Base-by-base conservation (phyloP, 2,329 filamentous ascomycete genomes). In the Neoarthrinium moseri region DNA sequence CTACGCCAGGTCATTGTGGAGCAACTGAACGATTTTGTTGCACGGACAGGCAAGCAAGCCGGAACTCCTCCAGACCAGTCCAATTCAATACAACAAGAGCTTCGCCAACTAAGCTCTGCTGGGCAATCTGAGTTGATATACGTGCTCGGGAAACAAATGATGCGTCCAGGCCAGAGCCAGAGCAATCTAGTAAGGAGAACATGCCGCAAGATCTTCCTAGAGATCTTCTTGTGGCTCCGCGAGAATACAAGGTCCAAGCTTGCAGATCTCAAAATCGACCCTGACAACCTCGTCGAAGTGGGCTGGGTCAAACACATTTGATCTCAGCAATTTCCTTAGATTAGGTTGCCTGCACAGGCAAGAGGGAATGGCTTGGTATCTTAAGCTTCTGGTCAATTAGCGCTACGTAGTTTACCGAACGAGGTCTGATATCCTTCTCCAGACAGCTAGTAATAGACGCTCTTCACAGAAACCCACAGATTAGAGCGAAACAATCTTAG, bases 211-310 rank as follows among this genome's bases (percentile, higher is more conserved):
- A 41, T 71, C 1, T 46, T 78, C 11, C 57, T 86, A 10, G 66
- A 67, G 39, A 57, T 70, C 1, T 86, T 84, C 48, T 57, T 86
- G 47, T 85, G 80, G 68, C 70, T 85, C 33, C 64, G 81, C 18
- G 81, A 86, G 30, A 85, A 84, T 50, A 78, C 77, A 6, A 64
- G 81, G 46, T 73, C 77, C 2, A 86, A 85, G 67, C 75, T 85
- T 64, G 78, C 80, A n/a, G 80, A 80, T 54, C 59, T 86, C 51
- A 66, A 74, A 43, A 62, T 84, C 37, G 73, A 74, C 0, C 71
- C 75, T 29, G 80, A 85, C 50, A 72, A 73, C 44, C 57, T 85
- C 41, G 75, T 86, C 15, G 83, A 86, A 65, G 80, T 86, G 15
- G 83, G 83, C 0, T 86, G 84, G 60, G 72, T 85, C 2, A 84